Evolutionary conservation across 2,329 filamentous ascomycete species (phyloP), one percentile per base, ranked within the genome.

Genomic region (Colletotrichum camelliae): DNA sequence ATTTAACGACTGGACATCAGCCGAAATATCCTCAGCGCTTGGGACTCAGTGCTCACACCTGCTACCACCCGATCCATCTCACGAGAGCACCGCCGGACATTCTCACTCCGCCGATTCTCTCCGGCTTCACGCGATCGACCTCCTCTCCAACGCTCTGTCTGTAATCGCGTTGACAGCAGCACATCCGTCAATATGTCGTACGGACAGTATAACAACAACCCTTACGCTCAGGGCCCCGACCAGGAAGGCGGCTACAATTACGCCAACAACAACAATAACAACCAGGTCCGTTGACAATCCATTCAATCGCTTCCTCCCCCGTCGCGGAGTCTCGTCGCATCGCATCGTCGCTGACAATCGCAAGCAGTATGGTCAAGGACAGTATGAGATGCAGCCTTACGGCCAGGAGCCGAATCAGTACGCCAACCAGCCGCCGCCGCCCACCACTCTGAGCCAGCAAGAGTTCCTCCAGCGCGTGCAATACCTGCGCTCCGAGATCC

Each of bases 401-500:
- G 84, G 85, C 27, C 81, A 80, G 77, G 83, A 81, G 76, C 80
- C 81, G 9, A 69, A 77, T 74, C 77, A 77, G 73, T 75, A 74
- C 67, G 71, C 74, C 58, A 74, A 79, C 60, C 72, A 76, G 57
- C 74, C 71, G 21, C 52, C 81, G 76, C 79, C 80, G 62, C 74
- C 74, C 15, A 75, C 77, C 75, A 62, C 76, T 64, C 86, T 95
- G 80, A 89, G 89, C 70, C 92, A 93, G 82, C 87, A 90, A 77
- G 93, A 94, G 78, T 95, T 94, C 85, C 89, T 95, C 78, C 84
- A 87, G 80, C 93, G 93, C 83, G 91, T 95, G 78, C 88, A 92
- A 80, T 90, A 89, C 79, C 89, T 93, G 76, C 94, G 94, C 84
- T 87, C 89, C 79, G 90, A 94, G 79, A 94, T 96, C 83, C 88